Evolutionary conservation across 768 basidiomycete genomes (phyloP).

Genomic region (Agrocybe pediades): DNA sequence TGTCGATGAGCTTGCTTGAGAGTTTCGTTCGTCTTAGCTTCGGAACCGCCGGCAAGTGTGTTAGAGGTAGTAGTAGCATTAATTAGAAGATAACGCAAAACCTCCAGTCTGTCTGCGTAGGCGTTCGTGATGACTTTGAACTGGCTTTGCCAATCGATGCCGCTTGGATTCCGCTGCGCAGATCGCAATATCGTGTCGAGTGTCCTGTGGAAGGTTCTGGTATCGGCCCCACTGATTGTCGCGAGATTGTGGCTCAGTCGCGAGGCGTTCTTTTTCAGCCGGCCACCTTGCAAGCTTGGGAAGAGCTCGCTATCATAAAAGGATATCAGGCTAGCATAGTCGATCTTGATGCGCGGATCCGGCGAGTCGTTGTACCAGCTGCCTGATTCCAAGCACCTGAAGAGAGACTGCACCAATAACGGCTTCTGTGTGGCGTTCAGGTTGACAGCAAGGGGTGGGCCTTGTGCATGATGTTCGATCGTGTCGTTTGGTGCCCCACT

Average conservation of each 20-base stretch:
- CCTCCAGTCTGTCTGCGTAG: constrained; percentile 42
- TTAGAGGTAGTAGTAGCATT: constrained; percentile 17
- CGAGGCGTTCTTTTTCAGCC: constrained; percentile 24
- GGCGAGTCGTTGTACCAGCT: constrained; percentile 43
- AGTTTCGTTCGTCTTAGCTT: constrained; percentile 7
- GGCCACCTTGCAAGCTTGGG: constrained; percentile 33
- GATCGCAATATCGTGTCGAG: constrained; percentile 27
- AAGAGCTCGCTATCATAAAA: constrained; percentile 44
- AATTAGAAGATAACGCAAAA: constrained; percentile 35
- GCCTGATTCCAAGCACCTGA: constrained; percentile 33
- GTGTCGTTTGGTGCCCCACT: neutral
- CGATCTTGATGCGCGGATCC: constrained; percentile 43
- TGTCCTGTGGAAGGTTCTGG: constrained; percentile 18
- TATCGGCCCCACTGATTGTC: constrained; percentile 31
- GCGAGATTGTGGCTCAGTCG: constrained; percentile 36
- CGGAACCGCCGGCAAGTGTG: neutral
- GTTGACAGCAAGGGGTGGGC: neutral
- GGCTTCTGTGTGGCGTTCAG: constrained; percentile 2
- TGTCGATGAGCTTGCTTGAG: constrained; percentile 27
- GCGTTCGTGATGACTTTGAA: constrained; percentile 40
- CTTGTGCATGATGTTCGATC: no score
- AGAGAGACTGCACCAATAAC: constrained; percentile 6
- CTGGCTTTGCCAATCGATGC: constrained; percentile 44
- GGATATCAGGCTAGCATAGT: constrained; percentile 40
- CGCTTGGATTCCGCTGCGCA: constrained; percentile 23